Evolutionary conservation across 805 yeast genomes (phyloP).

Genomic region (Barnettozyma wickerhamii): DNA sequence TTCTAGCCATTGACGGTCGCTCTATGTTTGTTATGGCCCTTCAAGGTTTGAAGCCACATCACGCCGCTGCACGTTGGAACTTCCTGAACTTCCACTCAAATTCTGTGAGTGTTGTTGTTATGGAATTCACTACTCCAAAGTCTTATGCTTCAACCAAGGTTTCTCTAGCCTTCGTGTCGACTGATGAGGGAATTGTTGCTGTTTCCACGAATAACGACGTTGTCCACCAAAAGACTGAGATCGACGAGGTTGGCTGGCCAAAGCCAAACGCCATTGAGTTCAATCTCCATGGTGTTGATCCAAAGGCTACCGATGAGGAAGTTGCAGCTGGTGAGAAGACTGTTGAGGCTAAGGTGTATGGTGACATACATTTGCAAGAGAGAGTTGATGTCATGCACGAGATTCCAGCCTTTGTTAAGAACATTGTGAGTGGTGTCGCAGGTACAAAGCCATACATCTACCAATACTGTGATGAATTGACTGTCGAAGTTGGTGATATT

Average conservation of each 20-base stretch:
- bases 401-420: constrained; percentile 90
- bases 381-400: constrained; percentile 98
- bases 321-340: constrained; percentile 31
- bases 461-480: constrained; percentile 72
- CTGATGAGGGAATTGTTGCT: constrained; percentile 56
- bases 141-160: constrained; percentile 84
- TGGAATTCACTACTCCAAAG: constrained; percentile 94
- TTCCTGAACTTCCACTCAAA: constrained; percentile 84
- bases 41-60: constrained; percentile 99
- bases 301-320: constrained; percentile 40
- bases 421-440: constrained; percentile 88
- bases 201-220: constrained; percentile 65
- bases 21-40: constrained; percentile 93
- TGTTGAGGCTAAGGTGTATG: constrained; percentile 49
- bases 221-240: constrained; percentile 48
- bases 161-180: constrained; percentile 69
- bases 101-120: constrained; percentile 67
- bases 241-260: constrained; percentile 86
- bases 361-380: constrained; percentile 68
- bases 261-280: constrained; percentile 70
- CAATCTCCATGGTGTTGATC: constrained; percentile 45
- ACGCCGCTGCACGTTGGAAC: constrained; percentile 97
- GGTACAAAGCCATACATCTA: constrained; percentile 97
- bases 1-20: constrained; percentile 27
- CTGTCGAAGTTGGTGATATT: constrained; percentile 38